Evolutionary conservation across 805 yeast species (phyloP).

Genomic region (Yueomyces sinensis): DNA sequence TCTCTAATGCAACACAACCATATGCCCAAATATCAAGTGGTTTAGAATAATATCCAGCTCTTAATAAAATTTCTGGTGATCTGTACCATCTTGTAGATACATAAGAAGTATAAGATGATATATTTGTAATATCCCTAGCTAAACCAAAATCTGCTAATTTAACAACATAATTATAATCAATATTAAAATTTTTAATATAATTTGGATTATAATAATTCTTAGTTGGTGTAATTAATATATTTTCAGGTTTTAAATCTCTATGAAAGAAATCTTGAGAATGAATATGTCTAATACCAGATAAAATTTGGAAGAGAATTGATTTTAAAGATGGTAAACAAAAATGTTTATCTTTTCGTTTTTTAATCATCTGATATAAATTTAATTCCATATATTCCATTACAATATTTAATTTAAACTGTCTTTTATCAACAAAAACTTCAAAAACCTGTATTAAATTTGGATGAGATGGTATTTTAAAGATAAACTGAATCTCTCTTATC

Average conservation of each 20-base stretch:
- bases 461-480: constrained; percentile 57
- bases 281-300: constrained; percentile 71
- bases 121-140: constrained; percentile 45
- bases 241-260: constrained; percentile 90
- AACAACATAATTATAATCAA: constrained; percentile 37
- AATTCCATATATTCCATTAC: constrained; percentile 85
- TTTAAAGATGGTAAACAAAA: constrained; percentile 49
- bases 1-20: constrained; percentile 65
- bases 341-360: constrained; percentile 36
- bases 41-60: constrained; percentile 46
- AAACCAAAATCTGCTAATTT: constrained; percentile 75
- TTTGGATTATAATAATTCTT: constrained; percentile 35
- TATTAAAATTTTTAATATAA: constrained; percentile 13
- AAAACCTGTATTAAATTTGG: constrained; percentile 57
- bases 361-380: constrained; percentile 67
- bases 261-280: constrained; percentile 53
- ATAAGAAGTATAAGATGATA: constrained; percentile 53
- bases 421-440: constrained; percentile 66
- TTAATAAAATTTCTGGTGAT: constrained; percentile 64
- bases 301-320: constrained; percentile 56
- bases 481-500: constrained; percentile 57
- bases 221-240: constrained; percentile 58
- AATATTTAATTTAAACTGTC: constrained; percentile 50
- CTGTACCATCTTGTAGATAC: constrained; percentile 82
- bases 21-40: constrained; percentile 83